A percentile compares a stretch with the other conserved stretches of the same genome.
These are phyloP conservation scores for Pyricularia sp. DNA, from an alignment of 2,329 filamentous ascomycete genomes.

Conservation along the genomic window DNA sequence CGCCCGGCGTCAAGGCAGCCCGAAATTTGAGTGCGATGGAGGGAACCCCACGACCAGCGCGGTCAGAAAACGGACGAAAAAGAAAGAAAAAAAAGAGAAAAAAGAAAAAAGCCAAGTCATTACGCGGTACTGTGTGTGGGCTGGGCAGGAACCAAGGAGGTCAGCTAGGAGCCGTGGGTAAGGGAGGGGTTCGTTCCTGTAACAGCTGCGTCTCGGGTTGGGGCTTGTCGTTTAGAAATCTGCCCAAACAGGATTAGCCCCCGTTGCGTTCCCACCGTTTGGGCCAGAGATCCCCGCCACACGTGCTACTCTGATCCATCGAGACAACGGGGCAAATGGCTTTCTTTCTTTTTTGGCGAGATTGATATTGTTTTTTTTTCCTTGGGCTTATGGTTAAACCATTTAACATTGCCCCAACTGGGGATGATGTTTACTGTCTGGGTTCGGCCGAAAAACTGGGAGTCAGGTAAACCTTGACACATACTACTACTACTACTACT, in stretches of 20 bases:
- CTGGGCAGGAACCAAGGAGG: not conserved
- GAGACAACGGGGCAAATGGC: not conserved
- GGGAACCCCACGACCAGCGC: not conserved
- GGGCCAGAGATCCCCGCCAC: not conserved
- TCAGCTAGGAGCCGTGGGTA: not conserved
- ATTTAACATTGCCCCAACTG: not conserved
- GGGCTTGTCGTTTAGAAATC: slow-evolving; percentile 27
- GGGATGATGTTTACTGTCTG: not conserved
- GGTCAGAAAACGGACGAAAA: not conserved
- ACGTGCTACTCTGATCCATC: not conserved
- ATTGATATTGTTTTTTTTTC: not conserved
- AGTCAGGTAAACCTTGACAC: not conserved
- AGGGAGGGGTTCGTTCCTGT: slow-evolving; percentile 19
- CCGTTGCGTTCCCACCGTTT: not conserved
- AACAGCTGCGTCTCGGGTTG: slow-evolving; percentile 40
- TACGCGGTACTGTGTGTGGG: not conserved
- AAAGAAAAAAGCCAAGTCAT: not conserved
- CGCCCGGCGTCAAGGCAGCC: not conserved
- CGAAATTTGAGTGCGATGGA: not conserved
- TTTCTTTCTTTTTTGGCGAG: not conserved
- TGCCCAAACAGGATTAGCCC: not conserved
- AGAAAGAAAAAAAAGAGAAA: too few species aligned
- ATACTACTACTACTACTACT: too few species aligned
- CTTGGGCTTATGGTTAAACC: too few species aligned
- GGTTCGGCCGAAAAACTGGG: not conserved